Conservation (phyloP, 2,329 filamentous ascomycete genomes). For the Colletotrichum spaethianum region DNA sequence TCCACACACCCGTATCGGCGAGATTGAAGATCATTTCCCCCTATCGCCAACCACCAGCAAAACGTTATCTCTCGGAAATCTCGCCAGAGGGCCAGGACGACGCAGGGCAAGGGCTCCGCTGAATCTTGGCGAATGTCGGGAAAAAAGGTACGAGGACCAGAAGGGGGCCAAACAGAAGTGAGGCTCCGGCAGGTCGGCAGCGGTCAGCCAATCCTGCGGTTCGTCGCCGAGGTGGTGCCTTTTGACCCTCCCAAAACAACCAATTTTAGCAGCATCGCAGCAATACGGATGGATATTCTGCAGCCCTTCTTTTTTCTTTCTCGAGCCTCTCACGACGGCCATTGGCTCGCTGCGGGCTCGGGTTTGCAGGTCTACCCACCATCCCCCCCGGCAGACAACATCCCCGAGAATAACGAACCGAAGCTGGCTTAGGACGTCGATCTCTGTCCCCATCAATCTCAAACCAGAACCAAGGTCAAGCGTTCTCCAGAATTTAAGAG, state of each 20-base stretch:
- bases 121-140: background rate
- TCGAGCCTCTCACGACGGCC: too few relatives aligned
- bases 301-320: too few relatives aligned
- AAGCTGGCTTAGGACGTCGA: background rate
- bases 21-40: background rate
- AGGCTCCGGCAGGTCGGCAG: background rate
- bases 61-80: background rate
- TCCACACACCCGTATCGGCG: background rate
- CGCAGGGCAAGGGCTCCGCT: background rate
- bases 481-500: conserved; percentile 16
- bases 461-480: background rate
- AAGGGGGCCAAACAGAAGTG: background rate
- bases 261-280: conserved; percentile 8
- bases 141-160: background rate
- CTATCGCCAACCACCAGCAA: background rate
- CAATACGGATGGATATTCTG: background rate
- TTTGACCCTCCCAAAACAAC: background rate
- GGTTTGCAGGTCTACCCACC: too few relatives aligned
- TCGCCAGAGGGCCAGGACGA: background rate
- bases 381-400: background rate
- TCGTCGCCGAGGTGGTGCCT: background rate
- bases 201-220: too few relatives aligned
- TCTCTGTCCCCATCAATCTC: conserved; percentile 5
- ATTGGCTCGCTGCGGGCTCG: too few relatives aligned
- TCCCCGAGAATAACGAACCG: background rate